These are phyloP conservation scores for Physocladia obscura DNA, from an alignment of 192 early-diverging fungal species.

Conservation along the genomic window DNA sequence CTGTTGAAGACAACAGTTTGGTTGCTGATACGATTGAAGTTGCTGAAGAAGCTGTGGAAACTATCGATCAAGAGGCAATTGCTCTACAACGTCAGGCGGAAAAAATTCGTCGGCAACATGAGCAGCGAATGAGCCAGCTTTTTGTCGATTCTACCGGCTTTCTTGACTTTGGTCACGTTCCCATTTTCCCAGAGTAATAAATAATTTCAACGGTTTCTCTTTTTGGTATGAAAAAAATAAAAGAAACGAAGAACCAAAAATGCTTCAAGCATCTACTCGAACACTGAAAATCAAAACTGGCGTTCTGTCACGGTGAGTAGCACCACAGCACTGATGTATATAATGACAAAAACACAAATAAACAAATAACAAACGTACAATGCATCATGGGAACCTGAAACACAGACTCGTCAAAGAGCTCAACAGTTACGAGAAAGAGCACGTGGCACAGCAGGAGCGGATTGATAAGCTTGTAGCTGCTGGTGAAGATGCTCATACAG, in stretches of 20 bases:
- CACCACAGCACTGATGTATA: too few species aligned
- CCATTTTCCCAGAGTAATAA: background rate
- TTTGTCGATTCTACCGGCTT: background rate
- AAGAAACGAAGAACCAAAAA: background rate
- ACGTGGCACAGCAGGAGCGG: slow-evolving; percentile 37
- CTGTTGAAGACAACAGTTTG: background rate
- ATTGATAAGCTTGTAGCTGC: slow-evolving; percentile 42
- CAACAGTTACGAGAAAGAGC: slow-evolving; percentile 35
- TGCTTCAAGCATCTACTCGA: slow-evolving; percentile 16
- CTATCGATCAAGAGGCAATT: background rate
- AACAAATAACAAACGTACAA: background rate
- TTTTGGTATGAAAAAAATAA: background rate
- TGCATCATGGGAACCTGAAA: background rate
- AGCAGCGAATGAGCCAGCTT: slow-evolving; percentile 22
- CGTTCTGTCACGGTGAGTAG: slow-evolving; percentile 40
- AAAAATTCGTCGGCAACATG: slow-evolving; percentile 9
- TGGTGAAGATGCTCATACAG: slow-evolving; percentile 38
- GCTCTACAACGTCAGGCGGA: background rate
- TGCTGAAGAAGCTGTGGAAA: background rate
- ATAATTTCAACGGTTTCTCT: background rate
- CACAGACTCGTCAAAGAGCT: slow-evolving; percentile 47
- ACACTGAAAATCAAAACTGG: slow-evolving; percentile 51
- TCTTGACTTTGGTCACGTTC: background rate
- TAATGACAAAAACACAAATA: too few species aligned
- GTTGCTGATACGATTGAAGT: background rate